These are phyloP conservation scores for Boletus austroedulis DNA, from an alignment of 1,284 basidiomycete genomes.

Conservation along the genomic window DNA sequence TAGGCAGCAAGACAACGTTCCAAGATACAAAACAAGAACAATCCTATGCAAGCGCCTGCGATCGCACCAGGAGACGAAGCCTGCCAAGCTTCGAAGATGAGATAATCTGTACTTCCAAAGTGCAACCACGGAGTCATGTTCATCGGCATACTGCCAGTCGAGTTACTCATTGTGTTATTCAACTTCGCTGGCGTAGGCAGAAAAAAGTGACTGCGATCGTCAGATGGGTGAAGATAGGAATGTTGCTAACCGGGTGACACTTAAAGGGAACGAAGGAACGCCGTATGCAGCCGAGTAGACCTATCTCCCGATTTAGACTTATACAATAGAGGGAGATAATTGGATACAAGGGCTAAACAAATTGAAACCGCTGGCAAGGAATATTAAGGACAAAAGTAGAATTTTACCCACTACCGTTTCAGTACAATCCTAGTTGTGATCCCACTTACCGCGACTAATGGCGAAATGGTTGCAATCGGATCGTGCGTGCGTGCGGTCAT, in stretches of 20 bases:
- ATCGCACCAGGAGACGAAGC: constrained; percentile 67
- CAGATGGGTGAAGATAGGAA: background rate
- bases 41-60: constrained; percentile 68
- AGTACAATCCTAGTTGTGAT: background rate
- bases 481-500: constrained; percentile 16
- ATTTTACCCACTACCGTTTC: background rate
- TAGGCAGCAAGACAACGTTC: constrained; percentile 65
- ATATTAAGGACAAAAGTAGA: background rate
- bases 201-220: background rate
- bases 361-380: background rate
- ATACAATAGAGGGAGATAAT: background rate
- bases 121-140: constrained; percentile 63
- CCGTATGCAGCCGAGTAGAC: background rate
- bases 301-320: constrained; percentile 10
- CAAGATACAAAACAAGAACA: constrained; percentile 63
- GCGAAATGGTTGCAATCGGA: constrained; percentile 13
- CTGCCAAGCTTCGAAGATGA: constrained; percentile 68
- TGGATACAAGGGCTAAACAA: background rate
- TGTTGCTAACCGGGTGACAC: background rate
- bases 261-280: background rate
- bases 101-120: constrained; percentile 56
- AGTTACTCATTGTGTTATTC: constrained; percentile 3
- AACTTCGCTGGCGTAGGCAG: background rate
- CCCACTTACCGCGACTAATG: constrained; percentile 2
- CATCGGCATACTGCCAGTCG: constrained; percentile 17